Conservation (phyloP, 2,329 filamentous ascomycete species). For the Penicillium sp. region DNA sequence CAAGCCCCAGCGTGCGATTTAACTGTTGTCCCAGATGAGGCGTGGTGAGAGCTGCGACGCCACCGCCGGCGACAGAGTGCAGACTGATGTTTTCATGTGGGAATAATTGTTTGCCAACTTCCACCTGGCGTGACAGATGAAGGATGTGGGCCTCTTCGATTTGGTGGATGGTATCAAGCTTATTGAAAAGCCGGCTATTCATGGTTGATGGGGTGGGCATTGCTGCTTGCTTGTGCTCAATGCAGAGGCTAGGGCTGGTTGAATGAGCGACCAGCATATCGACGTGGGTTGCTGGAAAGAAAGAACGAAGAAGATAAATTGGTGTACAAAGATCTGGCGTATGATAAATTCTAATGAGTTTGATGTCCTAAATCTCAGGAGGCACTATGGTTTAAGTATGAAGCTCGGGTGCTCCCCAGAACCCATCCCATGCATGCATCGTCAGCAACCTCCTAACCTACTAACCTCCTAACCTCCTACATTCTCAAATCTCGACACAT, state of each 20-base stretch:
- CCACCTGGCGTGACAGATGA: conserved; percentile 14
- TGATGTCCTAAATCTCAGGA: conserved; percentile 13
- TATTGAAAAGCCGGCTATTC: conserved; percentile 1
- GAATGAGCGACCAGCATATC: conserved; percentile 10
- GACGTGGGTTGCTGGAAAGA: background rate
- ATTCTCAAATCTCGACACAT: background rate
- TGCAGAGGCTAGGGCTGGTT: conserved; percentile 2
- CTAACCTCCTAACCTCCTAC: background rate
- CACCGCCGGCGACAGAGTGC: conserved; percentile 6
- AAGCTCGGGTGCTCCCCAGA: background rate
- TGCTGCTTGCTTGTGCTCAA: conserved; percentile 3
- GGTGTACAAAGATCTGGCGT: no score
- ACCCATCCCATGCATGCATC: background rate
- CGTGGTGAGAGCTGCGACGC: conserved; percentile 15
- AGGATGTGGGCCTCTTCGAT: conserved; percentile 16
- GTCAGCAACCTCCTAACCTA: background rate
- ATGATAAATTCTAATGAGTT: no score
- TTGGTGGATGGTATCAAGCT: conserved; percentile 9
- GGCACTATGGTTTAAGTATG: background rate
- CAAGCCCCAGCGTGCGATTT: conserved; percentile 18
- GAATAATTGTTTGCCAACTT: conserved; percentile 11
- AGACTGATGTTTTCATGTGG: conserved; percentile 10
- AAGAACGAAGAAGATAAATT: background rate
- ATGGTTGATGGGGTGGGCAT: conserved; percentile 1
- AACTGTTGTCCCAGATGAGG: conserved; percentile 10